Evolutionary conservation across 208 protist species (phyloP), one percentile per base, ranked within the genome.

Genomic region (Wallacemonas sp.): DNA sequence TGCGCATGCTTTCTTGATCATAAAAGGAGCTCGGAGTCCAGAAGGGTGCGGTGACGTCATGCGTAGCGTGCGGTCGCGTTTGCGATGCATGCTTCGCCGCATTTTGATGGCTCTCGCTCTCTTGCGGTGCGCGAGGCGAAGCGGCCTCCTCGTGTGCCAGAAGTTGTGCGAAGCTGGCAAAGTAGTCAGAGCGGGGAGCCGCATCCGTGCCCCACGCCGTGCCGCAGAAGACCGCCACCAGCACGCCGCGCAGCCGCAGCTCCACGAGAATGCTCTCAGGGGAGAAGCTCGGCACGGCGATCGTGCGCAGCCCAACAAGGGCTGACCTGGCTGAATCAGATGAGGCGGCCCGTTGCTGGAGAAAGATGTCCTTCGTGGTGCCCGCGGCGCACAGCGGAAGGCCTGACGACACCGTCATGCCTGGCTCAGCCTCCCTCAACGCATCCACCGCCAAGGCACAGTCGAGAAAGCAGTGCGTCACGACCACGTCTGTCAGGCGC

Each of bases 391-490:
- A 14, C 33, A 72, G 51, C 1, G 65, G 69, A 2, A 73, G 30
- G 17, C 81, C 78, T 34, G 67, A 79, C 21, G 73, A 33, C 2
- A 90, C 56, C 11, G 45, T 38, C 5, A 51, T 62, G 1, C 8
- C 22, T 15, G 81, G 77, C 54, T 80, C 66, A 24, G 11, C 27
- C 4, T 17, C n/a, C 3, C 60, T 12, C 22, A 95, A 70, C 33
- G 67, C 58, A 3, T 33, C n/a, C 14, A 86, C 69, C 14, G 83
- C 82, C 19, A 82, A 49, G 9, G 66, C 70, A 36, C 85, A 64
- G 58, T 94, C 88, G 1, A 90, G 77, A 62, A 80, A 90, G 71
- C 75, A 86, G 63, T 91, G 85, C 19, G 88, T 92, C 28, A 92
- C 71, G 38, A 91, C 55, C 36, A 92, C 58, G 24, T 58, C 61